Evolutionary conservation across 2,329 filamentous ascomycete genomes (phyloP).

Genomic region (Botrytis paeoniae): DNA sequence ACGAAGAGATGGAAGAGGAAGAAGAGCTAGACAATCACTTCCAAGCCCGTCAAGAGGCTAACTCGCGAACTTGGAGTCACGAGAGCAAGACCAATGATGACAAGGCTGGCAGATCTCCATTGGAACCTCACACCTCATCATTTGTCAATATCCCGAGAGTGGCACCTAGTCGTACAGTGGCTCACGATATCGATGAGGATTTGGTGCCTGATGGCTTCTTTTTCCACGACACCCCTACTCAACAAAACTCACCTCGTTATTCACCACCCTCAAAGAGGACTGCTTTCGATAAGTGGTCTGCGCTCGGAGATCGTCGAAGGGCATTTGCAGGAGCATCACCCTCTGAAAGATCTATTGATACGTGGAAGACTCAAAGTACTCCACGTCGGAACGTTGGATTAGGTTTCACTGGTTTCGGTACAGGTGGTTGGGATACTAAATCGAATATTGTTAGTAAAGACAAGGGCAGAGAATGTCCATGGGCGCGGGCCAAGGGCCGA

Average conservation of each 20-base stretch:
- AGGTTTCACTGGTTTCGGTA: constrained; percentile 48
- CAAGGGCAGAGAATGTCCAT: constrained; percentile 48
- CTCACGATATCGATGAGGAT: constrained; percentile 59
- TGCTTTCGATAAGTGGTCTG: constrained; percentile 81
- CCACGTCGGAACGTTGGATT: constrained; percentile 45
- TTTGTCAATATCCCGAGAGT: constrained; percentile 46
- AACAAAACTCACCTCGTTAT: constrained; percentile 46
- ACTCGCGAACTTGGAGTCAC: constrained; percentile 76
- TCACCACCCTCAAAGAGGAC: constrained; percentile 63
- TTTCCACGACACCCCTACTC: constrained; percentile 60
- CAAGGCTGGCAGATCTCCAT: constrained; percentile 49
- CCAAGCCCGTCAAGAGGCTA: constrained; percentile 58
- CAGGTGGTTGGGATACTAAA: constrained; percentile 37
- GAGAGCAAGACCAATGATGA: constrained; percentile 47
- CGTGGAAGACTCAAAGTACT: constrained; percentile 38
- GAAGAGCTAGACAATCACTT: constrained; percentile 61
- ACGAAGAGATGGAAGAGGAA: constrained; percentile 80
- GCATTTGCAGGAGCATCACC: constrained; percentile 56
- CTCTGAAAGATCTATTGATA: constrained; percentile 49
- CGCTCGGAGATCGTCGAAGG: constrained; percentile 78
- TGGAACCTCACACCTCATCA: constrained; percentile 53
- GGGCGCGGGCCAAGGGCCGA: constrained; percentile 46
- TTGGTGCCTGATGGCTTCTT: constrained; percentile 68
- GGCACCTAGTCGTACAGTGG: constrained; percentile 40
- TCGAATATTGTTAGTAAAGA: constrained; percentile 38